Evolutionary conservation across 2,329 filamentous ascomycete genomes (phyloP).

Genomic region (Fusarium illudens): DNA sequence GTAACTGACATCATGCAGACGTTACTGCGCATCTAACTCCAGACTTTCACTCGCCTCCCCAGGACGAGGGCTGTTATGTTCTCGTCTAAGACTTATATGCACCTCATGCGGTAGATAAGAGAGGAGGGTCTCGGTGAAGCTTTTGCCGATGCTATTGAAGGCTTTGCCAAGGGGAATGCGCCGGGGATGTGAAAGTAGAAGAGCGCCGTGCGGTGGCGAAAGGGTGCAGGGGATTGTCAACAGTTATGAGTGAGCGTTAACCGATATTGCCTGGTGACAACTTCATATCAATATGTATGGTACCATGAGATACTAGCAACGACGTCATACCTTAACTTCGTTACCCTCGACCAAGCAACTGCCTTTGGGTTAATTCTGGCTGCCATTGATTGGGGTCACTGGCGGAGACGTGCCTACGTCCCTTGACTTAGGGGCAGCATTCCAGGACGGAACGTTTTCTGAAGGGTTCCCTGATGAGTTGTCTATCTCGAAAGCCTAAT

Average conservation of each 20-base stretch:
- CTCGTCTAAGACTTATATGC: conserved; percentile 65
- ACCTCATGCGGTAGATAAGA: conserved; percentile 58
- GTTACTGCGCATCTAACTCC: conserved; percentile 58
- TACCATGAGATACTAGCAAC: too few relatives aligned
- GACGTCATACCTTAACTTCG: too few relatives aligned
- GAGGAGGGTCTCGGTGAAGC: conserved; percentile 56
- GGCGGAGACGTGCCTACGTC: too few relatives aligned
- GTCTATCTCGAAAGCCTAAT: too few relatives aligned
- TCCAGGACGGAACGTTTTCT: too few relatives aligned
- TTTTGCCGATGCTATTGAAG: conserved; percentile 63
- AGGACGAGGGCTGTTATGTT: conserved; percentile 58
- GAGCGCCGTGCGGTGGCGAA: conserved; percentile 57
- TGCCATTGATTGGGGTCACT: too few relatives aligned
- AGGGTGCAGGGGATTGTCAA: conserved; percentile 57
- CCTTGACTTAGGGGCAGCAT: too few relatives aligned
- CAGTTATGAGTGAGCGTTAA: conserved; percentile 36
- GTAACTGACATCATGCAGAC: conserved; percentile 37
- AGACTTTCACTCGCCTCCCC: conserved; percentile 61
- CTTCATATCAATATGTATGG: too few relatives aligned
- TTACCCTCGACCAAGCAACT: too few relatives aligned
- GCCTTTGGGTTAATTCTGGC: too few relatives aligned
- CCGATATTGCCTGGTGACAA: background rate
- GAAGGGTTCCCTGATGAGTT: too few relatives aligned
- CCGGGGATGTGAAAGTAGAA: conserved; percentile 65
- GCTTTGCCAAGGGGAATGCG: conserved; percentile 59